Base-by-base conservation (phyloP, 169 alveolate species). In the Babesia ovata region DNA sequence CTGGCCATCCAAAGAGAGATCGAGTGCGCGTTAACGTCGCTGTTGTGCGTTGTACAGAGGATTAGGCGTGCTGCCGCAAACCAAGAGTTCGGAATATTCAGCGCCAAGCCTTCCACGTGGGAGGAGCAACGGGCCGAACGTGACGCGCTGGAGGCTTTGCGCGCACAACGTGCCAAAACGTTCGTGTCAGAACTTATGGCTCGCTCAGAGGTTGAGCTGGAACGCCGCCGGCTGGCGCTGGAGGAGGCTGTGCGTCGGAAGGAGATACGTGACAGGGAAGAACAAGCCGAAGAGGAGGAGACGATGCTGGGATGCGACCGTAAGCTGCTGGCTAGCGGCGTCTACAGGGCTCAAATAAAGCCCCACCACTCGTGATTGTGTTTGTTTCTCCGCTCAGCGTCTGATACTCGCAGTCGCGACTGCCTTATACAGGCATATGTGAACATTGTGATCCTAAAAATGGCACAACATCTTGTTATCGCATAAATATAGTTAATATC, bases 221-320 rank as follows among this genome's bases (percentile, higher is more conserved):
- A 72, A 26, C 33, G 63, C 9, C 60, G 84, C 29, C n/a, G 46
- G 21, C 42, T 45, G 24, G 36, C 21, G 44, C 0, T 44, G 11
- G 56, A 33, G 33, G 81, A 66, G 33, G 61, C 28, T 19, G 63
- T 58, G 21, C 33, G 46, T 10, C 50, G 4, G 0, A 16, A 66
- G 21, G 19, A 36, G 45, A 11, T 56, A 10, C 28, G 63, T 4
- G 73, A 33, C 50, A 75, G 13, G 50, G 88, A 81, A 63, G 71
- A 65, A 36, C 29, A 19, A 6, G 44, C 29, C 14, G 88, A 81
- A 60, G 88, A 81, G 63, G 42, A 61, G 21, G 36, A 45, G n/a
- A 22, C 45, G 14, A 21, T 71, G 50, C 46, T 81, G 52, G 77
- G 79, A 10, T 26, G 88, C 63, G 88, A 81, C 65, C 75, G 88